These are phyloP conservation scores for Boletellus ananiceps DNA, from an alignment of 768 basidiomycete genomes.

Conservation along the genomic window DNA sequence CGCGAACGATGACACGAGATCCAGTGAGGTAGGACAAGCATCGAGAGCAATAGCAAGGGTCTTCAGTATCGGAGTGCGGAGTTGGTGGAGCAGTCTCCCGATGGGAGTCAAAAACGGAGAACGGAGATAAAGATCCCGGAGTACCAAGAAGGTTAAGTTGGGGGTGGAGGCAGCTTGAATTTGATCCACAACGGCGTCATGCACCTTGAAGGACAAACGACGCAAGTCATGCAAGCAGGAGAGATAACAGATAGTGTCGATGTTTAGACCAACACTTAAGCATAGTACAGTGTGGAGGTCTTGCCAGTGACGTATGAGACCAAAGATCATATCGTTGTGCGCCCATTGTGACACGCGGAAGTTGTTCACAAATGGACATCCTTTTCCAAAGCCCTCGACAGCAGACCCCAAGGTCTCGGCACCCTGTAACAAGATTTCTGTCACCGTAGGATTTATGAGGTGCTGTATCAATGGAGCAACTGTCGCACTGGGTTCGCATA, in stretches of 20 bases:
- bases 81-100: background rate
- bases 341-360: background rate
- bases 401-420: background rate
- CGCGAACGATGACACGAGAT: slow-evolving; percentile 4
- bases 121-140: background rate
- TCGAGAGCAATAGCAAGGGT: background rate
- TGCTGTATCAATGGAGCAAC: slow-evolving; percentile 10
- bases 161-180: background rate
- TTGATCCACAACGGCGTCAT: background rate
- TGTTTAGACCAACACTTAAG: background rate
- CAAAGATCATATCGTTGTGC: background rate
- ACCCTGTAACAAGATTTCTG: background rate
- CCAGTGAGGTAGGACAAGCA: background rate
- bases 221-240: background rate
- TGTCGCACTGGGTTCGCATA: background rate
- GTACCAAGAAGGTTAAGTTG: slow-evolving; percentile 1
- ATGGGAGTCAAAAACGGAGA: background rate
- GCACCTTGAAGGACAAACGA: background rate
- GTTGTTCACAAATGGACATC: background rate
- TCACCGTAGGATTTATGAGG: slow-evolving; percentile 1
- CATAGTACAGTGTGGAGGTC: slow-evolving; percentile 2
- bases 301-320: slow-evolving; percentile 7
- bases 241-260: slow-evolving; percentile 3
- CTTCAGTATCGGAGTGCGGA: background rate
- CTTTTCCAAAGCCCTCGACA: background rate